Conservation (phyloP, 2,329 filamentous ascomycete genomes). For the Verticillium albo-atrum region DNA sequence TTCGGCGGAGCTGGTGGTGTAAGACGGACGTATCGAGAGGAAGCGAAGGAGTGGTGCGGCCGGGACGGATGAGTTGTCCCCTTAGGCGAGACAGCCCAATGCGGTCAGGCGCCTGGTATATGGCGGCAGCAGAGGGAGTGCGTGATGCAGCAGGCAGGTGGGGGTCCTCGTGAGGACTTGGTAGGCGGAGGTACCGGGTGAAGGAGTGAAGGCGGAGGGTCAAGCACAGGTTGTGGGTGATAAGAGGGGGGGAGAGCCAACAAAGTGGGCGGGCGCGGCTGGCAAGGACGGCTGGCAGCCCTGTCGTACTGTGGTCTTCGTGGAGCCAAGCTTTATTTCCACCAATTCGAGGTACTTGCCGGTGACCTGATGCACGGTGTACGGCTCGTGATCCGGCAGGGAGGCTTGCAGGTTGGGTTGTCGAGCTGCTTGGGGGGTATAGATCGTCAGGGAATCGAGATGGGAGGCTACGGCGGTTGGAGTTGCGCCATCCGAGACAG, state of each 20-base stretch:
- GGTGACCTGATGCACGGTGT: background rate
- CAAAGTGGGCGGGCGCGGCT: background rate
- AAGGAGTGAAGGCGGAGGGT: background rate
- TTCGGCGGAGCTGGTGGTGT: background rate
- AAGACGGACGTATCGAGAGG: constrained; percentile 5
- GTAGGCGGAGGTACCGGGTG: background rate
- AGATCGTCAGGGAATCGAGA: constrained; percentile 1
- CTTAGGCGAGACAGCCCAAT: background rate
- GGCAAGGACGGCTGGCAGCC: background rate
- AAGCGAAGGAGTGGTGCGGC: constrained; percentile 5
- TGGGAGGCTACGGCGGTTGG: background rate
- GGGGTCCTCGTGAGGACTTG: constrained; percentile 11
- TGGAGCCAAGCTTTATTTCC: constrained; percentile 4
- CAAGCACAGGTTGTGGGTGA: background rate
- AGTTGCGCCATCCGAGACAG: background rate
- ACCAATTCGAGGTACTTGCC: constrained; percentile 3
- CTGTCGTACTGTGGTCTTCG: background rate
- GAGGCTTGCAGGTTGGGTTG: background rate
- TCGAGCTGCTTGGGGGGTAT: background rate
- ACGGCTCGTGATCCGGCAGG: background rate
- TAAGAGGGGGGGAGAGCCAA: background rate
- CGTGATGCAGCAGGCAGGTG: constrained; percentile 5
- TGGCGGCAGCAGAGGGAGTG: constrained; percentile 3
- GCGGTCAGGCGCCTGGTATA: constrained; percentile 1
- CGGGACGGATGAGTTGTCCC: constrained; percentile 7